Base-by-base conservation (phyloP, 2,329 filamentous ascomycete species). In the Aspergillus quadrilineatus region DNA sequence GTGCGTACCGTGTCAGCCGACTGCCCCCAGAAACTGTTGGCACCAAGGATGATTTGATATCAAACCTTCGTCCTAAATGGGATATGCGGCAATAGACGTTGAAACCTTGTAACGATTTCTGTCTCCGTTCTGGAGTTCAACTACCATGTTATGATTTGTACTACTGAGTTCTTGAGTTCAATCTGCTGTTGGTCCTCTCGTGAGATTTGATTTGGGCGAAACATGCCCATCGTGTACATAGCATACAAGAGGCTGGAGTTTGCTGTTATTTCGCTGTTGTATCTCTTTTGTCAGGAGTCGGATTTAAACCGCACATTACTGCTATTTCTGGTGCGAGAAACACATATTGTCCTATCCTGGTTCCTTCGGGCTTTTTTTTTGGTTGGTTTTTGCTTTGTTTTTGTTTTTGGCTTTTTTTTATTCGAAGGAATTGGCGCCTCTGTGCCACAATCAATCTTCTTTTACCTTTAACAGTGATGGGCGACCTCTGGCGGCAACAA, bases 1-100 rank as follows among this genome's bases (percentile, higher is more conserved):
- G 92, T 62, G 92, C 91, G 45, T 93, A 95, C 67, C 89, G 92
- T 60, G 85, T 97, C 62, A 94, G 90, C 70, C 86, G 89, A 49
- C 82, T 97, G 59, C 92, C 92, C 0, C 87, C 85, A 56, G 90
- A 92, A 64, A 84, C 87, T 43, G 90, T 96, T 56, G 92, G 92
- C 62, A 92, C 90, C 3, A 82, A 81, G 67, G 84, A 88, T 34
- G 85, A 90, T 55, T 74, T 93, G 71, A 75, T 78, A 56, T 75
- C 73, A n/a, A 77, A 85, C 62, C 73, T 88, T 69, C 76, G 76
- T 65, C 85, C 85, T 36, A 76, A 75, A 56, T 82, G 82, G 81
- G 77, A 82, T 67, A 75, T 85, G 73, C 63, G 58, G 49, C 58
- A 59, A 51, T 69, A 66, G 65, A 63, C 56, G 61, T 56, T 54